Percentiles rank a stretch among this genome's conserved stretches.
phyloP scores from a whole-genome alignment of 2,329 filamentous ascomycete genomes.

The Fusarium lyarnte region DNA sequence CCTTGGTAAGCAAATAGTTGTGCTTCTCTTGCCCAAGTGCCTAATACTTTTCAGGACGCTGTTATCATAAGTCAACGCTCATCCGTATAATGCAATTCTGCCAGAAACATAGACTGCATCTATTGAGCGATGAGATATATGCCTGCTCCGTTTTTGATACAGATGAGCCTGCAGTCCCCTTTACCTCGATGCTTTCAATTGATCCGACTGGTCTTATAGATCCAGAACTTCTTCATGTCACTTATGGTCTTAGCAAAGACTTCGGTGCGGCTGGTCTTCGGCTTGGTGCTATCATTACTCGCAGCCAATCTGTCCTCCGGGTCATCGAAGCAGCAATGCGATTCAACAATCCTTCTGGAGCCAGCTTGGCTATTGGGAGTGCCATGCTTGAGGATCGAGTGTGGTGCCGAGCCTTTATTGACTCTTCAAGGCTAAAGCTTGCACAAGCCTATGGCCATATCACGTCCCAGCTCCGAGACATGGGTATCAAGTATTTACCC shows the following conservation, averaged over 20 bases:
- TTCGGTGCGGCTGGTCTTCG: conserved; percentile 64
- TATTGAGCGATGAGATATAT: conserved; percentile 69
- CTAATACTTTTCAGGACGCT: conserved; percentile 46
- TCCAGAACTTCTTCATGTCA: conserved; percentile 59
- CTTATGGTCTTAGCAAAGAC: conserved; percentile 58
- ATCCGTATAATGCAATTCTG: conserved; percentile 59
- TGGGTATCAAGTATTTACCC: conserved; percentile 55
- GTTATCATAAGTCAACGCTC: conserved; percentile 56
- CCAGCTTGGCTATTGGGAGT: conserved; percentile 54
- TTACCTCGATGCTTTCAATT: conserved; percentile 61
- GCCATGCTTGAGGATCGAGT: conserved; percentile 57
- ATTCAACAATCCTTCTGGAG: conserved; percentile 59
- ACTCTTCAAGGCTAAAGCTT: conserved; percentile 51
- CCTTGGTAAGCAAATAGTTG: conserved; percentile 48
- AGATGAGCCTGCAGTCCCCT: conserved; percentile 47
- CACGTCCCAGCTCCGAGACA: conserved; percentile 49
- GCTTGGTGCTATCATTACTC: conserved; percentile 58
- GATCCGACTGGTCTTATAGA: conserved; percentile 56
- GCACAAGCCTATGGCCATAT: conserved; percentile 53
- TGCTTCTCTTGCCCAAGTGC: neutral
- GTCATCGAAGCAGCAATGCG: conserved; percentile 53
- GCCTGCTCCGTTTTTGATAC: conserved; percentile 60
- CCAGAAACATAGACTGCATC: conserved; percentile 58
- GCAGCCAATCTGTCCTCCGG: conserved; percentile 44
- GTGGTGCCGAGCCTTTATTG: conserved; percentile 58